Evolutionary conservation across 768 basidiomycete genomes (phyloP), one percentile per base, ranked within the genome.

Genomic region (Auricularia cornea): DNA sequence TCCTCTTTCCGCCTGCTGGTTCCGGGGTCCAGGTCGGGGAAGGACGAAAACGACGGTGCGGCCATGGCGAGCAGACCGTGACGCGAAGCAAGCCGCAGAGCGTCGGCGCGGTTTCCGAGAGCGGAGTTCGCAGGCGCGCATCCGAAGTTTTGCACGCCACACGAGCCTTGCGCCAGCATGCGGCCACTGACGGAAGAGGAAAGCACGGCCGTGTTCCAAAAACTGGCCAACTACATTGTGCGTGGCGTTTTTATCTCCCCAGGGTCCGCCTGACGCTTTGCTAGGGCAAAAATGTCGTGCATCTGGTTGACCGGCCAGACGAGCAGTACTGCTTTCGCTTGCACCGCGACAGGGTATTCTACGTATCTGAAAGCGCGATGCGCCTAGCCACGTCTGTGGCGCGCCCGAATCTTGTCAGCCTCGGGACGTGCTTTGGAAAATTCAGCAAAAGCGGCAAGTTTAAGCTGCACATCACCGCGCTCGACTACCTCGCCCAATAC

Each of bases 381-480:
- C 90, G 92, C 59, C 82, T 96, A 28, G 88, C 88, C 59, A 94
- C 94, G 60, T 95, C 92, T 1, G 85, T 98, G 60, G 94, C 96
- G 26, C 84, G 96, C 57, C 89, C 90, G 33, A 97, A 94, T 71
- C 87, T 99, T 64, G 80, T 98, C 73, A 90, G 88, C 63, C 80
- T 98, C 26, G 97, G 97, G 48, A 98, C 94, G 66, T 98, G 95
- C 77, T 89, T 98, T 66, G 97, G 97, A 66, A 98, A 97, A 73
- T 99, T 98, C 78, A 90, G 86, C 72, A 98, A 98, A 81, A 86
- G 87, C 60, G 94, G 94, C 64, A 98, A 98, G 73, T 99, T 99
- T 82, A 96, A 94, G 80, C 79, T 99, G 64, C 94, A 98, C 68
- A 86, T 99, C 69, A 98, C 96, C 3, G 83, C 92, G 23, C 80